phyloP scores from a whole-genome alignment of 208 protist species.

The Acanthamoeba triangularis region DNA sequence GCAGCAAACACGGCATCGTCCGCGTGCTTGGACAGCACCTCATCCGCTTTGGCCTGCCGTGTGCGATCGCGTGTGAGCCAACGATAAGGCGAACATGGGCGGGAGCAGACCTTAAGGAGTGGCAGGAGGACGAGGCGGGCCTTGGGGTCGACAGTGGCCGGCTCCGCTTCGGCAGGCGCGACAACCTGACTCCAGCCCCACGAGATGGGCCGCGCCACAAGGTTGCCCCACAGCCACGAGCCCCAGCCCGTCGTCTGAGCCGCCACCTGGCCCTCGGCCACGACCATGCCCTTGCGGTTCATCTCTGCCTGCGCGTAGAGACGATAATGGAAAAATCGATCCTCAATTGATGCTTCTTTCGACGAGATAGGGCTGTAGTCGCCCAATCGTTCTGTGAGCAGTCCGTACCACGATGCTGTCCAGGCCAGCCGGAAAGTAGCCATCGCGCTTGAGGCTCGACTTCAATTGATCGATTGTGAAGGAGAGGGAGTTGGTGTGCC shows the following conservation, averaged over 20 bases:
- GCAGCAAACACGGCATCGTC: conserved; percentile 18
- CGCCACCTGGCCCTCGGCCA: not conserved
- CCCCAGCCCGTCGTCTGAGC: not conserved
- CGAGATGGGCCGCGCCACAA: not conserved
- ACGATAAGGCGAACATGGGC: not conserved
- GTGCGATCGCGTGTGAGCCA: not conserved
- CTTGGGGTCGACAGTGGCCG: not conserved
- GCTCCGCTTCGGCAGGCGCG: not conserved
- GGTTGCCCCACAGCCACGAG: conserved; percentile 61
- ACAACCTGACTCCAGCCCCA: conserved; percentile 50
- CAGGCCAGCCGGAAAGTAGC: not conserved
- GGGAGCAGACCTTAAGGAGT: not conserved
- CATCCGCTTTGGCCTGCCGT: not conserved
- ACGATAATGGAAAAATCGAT: not conserved
- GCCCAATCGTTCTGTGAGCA: not conserved
- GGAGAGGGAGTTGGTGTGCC: not conserved
- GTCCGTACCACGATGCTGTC: conserved; percentile 2
- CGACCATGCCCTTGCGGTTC: conserved; percentile 24
- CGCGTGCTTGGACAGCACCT: not conserved
- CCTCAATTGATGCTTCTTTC: too few relatives aligned
- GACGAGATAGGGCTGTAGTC: too few relatives aligned
- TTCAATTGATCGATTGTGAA: conserved; percentile 55
- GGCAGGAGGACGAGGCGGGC: not conserved
- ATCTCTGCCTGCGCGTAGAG: conserved; percentile 7
- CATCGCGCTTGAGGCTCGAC: conserved; percentile 14